Percentiles rank a stretch among this genome's conserved stretches.
These are phyloP conservation scores for Chaetomium strumarium DNA, from an alignment of 2,329 filamentous ascomycete species.

Conservation along the genomic window DNA sequence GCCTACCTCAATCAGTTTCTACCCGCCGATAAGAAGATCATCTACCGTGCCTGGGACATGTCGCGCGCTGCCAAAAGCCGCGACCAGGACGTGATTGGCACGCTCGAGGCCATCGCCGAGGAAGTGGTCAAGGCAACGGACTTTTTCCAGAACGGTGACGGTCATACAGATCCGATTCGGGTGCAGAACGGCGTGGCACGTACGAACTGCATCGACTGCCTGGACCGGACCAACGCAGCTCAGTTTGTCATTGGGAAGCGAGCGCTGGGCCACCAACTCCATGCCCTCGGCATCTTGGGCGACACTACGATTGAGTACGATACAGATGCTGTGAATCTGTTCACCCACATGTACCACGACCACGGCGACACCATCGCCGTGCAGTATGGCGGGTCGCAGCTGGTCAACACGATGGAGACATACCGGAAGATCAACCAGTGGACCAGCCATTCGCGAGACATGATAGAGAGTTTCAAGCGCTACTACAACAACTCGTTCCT, in stretches of 20 bases:
- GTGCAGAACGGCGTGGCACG: slow-evolving; percentile 89
- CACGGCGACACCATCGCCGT: slow-evolving; percentile 97
- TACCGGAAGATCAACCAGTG: slow-evolving; percentile 99
- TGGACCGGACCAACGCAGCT: slow-evolving; percentile 94
- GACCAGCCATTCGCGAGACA: slow-evolving; percentile 94
- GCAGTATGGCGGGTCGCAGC: slow-evolving; percentile 93
- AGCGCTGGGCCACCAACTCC: slow-evolving; percentile 84
- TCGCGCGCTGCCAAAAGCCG: slow-evolving; percentile 87
- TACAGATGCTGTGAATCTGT: slow-evolving; percentile 90
- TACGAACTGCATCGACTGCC: slow-evolving; percentile 96
- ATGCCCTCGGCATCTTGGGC: slow-evolving; percentile 81
- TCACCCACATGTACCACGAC: slow-evolving; percentile 97
- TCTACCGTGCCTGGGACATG: slow-evolving; percentile 98
- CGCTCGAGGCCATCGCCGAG: slow-evolving; percentile 82
- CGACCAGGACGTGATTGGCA: slow-evolving; percentile 90
- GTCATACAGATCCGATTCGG: slow-evolving; percentile 55
- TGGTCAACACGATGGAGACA: slow-evolving; percentile 99
- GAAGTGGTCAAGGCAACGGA: slow-evolving; percentile 79
- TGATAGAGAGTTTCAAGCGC: slow-evolving; percentile 98
- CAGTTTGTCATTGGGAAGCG: slow-evolving; percentile 97
- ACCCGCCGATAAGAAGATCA: slow-evolving; percentile 74
- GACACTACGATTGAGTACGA: slow-evolving; percentile 79
- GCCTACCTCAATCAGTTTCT: slow-evolving; percentile 93
- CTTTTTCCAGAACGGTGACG: slow-evolving; percentile 91
- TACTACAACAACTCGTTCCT: slow-evolving; percentile 98